Base-by-base conservation (phyloP, 2,329 filamentous ascomycete species). In the Verticillium klebahnii region DNA sequence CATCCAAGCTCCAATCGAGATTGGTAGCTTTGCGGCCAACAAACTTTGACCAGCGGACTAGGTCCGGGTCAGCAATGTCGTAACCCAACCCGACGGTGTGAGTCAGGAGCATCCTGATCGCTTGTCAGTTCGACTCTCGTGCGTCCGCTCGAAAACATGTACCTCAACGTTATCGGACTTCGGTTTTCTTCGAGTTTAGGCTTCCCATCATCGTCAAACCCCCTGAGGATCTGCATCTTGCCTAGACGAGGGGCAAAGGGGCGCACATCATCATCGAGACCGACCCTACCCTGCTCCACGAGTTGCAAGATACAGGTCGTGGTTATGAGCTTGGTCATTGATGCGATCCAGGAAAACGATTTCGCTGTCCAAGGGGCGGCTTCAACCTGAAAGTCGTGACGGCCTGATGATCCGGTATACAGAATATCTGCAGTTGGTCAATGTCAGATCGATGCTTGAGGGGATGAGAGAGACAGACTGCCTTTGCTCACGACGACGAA, bases 31-130 rank as follows among this genome's bases (percentile, higher is more conserved):
- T 71, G 31, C 74, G 73, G 56, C 75, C 75, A 5, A 70, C 66
- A 7, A 68, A 69, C 25, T 68, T 61, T 5, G 76, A 74, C 79
- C 80, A 85, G 17, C 71, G 73, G 0, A 65, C 60, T 1, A 80
- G 68, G 6, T 75, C 71, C 0, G 78, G 74, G 58, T 81, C 74
- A 17, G 71, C 68, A 14, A 73, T 40, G 54, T 81, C 79, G 66
- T 82, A 81, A 1, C 72, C 74, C 0, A 83, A 62, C 2, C 83
- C 83, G 6, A 75, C 70, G 0, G 81, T 80, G 67, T 86, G 83
- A 0, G 78, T 80, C 3, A 86, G 74, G 0, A 85, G 74, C 25
- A 73, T 73, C 8, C 74, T 75, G 31, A 3, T 12, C 3, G 7
- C 9, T 9, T 29, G 56, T 63, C 36, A 63, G 59, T 17, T 9